Evolutionary conservation across 2,329 filamentous ascomycete species (phyloP), one percentile per base, ranked within the genome.

Genomic region (Penicillium psychrosexuale): DNA sequence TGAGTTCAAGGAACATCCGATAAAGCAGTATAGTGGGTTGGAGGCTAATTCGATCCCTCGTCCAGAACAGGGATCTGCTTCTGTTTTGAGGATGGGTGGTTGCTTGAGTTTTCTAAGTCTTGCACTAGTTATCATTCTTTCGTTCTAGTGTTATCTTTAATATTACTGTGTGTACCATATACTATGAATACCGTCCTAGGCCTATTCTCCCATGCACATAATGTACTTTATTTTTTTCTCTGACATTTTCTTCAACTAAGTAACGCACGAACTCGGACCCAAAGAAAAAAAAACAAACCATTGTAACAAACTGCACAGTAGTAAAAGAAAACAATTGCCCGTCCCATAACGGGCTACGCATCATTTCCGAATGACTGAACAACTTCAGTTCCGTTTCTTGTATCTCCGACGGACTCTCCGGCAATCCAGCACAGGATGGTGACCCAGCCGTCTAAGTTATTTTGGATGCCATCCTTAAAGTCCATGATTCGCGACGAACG

Each of bases 41-140:
- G 30, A 48, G 13, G 37, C 44, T 12, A 48, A 53, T 48, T 5
- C 6, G 7, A 34, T 15, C 3, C 7, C 24, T 3, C 49, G 15
- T 7, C 15, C 40, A 12, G 34, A 44, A 30, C 3, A 49, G 38
- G 56, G 56, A 1, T 34, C 33, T 13, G 52, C 49, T 40, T 48
- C 42, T 39, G 19, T 8, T 19, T 42, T 15, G 13, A 40, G 39
- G 38, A 19, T 22, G 11, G 24, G 50, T 5, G 28, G 33, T 11
- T 57, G 56, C 56, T 11, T 53, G 0, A 34, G 46, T 5, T 49
- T 58, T 15, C 39, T 56, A 15, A 52, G 46, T 7, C 44, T 60
- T 34, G 46, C 36, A 5, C 36, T 61, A 31, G 56, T 5, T 22
- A 45, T 30, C 7, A 54, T 24, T 39, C 59, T 8, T 56, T 17